Evolutionary conservation across 2,329 filamentous ascomycete genomes (phyloP).

Genomic region (Colletotrichum tofieldiae): DNA sequence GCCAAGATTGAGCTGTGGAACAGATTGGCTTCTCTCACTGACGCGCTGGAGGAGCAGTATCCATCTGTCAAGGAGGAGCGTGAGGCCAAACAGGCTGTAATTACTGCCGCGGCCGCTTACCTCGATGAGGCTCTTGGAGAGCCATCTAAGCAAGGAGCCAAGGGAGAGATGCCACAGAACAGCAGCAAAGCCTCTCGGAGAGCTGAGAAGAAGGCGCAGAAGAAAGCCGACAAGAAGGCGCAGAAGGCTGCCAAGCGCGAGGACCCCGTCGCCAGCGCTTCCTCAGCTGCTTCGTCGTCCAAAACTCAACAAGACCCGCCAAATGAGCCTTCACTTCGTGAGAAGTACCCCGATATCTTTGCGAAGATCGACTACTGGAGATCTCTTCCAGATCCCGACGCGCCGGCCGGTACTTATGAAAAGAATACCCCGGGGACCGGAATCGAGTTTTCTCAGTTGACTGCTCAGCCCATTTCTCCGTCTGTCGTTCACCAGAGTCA

Average conservation of each 20-base stretch:
- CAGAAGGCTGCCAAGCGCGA: conserved; percentile 23
- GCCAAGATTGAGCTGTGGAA: conserved; percentile 33
- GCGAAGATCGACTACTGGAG: conserved; percentile 32
- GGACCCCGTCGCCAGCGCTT: not conserved
- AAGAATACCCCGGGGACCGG: not conserved
- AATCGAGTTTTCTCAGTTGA: not conserved
- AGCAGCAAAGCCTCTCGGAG: conserved; percentile 28
- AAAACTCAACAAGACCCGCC: not conserved
- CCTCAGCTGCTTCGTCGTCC: not conserved
- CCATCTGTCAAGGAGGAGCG: conserved; percentile 34
- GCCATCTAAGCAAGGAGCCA: not conserved
- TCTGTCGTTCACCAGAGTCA: not conserved
- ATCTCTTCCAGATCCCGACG: conserved; percentile 14
- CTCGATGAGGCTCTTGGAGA: conserved; percentile 15
- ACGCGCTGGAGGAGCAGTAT: conserved; percentile 25
- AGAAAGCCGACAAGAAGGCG: conserved; percentile 33
- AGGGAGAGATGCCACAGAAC: not conserved
- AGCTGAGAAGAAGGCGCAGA: conserved; percentile 34
- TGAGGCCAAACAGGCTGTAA: conserved; percentile 17
- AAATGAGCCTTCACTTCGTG: conserved; percentile 7
- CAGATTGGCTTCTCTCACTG: conserved; percentile 15
- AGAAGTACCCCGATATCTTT: conserved; percentile 31
- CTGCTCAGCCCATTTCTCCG: not conserved
- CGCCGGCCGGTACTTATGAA: not conserved
- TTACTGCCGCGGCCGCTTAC: not conserved